Evolutionary conservation across 2,329 filamentous ascomycete genomes (phyloP), one percentile per base, ranked within the genome.

Genomic region (Xylaria sp.): DNA sequence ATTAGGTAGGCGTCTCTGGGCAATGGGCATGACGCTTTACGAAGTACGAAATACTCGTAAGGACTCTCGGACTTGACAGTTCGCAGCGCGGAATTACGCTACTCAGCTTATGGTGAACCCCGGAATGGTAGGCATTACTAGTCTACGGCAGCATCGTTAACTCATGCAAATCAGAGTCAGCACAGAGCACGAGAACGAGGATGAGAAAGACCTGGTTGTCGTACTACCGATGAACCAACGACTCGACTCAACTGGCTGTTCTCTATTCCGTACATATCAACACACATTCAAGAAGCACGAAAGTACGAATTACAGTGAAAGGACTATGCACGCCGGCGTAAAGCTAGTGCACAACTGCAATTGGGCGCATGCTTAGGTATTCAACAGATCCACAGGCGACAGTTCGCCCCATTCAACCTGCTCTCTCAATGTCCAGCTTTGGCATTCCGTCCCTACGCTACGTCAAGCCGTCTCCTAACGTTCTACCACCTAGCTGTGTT

Each of bases 391-490:
- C 63, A 64, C 53, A 56, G 30, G 51, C 57, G 56, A 61, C 65
- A 65, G 66, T 69, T 71, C 70, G 70, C 70, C 70, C 70, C 70
- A 72, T 71, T 69, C 71, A 70, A 66, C 71, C 66, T 69, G 68
- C 23, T 30, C 63, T 61, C 52, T 54, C 37, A 18, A 57, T 8
- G 57, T 19, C 16, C 46, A 48, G 46, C 42, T 46, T 13, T 16
- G 10, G 11, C 16, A 46, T 16, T 46, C 13, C 10, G 42, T 46
- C 13, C 18, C 46, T 30, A 30, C 23, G 23, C 23, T 30, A 30
- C 5, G 23, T 30, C 23, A 30, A 30, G 23, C 23, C 23, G 5
- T 30, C 23, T 6, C 23, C 23, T 30, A 30, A 30, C 23, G 23
- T 4, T 30, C 23, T 30, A 30, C 23, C 23, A 16, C 16, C 23